Evolutionary conservation across 2,329 filamentous ascomycete species (phyloP), one percentile per base, ranked within the genome.

Genomic region (Amylocarpus encephaloides): DNA sequence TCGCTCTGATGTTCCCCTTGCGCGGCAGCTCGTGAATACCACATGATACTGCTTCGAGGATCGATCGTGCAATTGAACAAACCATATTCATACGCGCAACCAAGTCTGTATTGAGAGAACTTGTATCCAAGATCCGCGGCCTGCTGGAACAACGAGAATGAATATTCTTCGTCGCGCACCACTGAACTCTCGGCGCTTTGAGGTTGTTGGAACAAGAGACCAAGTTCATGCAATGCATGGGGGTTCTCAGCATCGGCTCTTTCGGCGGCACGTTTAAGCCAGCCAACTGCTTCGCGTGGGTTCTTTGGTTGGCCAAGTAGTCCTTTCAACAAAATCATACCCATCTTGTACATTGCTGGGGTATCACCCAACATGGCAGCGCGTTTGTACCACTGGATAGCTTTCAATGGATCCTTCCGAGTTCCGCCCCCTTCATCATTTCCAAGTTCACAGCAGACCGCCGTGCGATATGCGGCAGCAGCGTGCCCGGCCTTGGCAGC

Each of bases 271-370:
- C 91, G 82, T 72, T 95, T 95, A 47, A 98, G 77, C 91, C 93
- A 97, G 18, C 82, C 83, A 19, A 96, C 80, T 15, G 90, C 91
- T 70, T 97, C 93, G 39, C 86, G 79, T 2, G 88, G 80, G 64
- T 94, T 95, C 64, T 76, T 82, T 19, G 77, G 79, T 66, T 97
- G 91, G 3, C 91, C 91, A n/a, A 98, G 78, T 26, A 97, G 75
- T 10, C 92, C 93, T 68, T 97, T 97, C 48, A 97, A 79, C 54
- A 88, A 73, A 58, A 98, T 95, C 85, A 96, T 95, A 51, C 93
- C 93, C 70, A 97, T 83, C 70, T 98, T 98, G 73, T 96, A 98
- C 89, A 97, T 95, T 29, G 91, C 93, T 0, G 92, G 87, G 1
- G 86, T 85, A 64, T 98, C 92, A 2, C 93, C 92, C 2, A 97